Evolutionary conservation across 768 basidiomycete species (phyloP), one percentile per base, ranked within the genome.

Genomic region (Vishniacozyma victoriae): DNA sequence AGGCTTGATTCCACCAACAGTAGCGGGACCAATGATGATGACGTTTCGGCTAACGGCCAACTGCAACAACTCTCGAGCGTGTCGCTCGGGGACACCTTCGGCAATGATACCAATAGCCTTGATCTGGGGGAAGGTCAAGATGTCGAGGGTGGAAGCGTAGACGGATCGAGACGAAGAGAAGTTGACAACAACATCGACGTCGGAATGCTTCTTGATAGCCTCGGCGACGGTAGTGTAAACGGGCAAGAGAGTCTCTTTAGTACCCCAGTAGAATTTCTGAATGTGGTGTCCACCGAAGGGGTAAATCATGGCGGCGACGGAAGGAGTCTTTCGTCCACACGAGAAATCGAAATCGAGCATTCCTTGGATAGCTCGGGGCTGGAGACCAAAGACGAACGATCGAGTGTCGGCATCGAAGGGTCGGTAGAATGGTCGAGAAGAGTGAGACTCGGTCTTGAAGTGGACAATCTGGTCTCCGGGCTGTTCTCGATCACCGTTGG

Each of bases 241-340:
- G 42, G 95, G 95, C 31, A 99, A 82, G 40, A 99, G 84, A 3
- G 93, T 93, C 79, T 97, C 95, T 78, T 88, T 90, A 33, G 95
- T 97, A 47, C 95, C 95, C 95, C 95, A 97, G 80, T 99, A 97
- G 82, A 99, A 96, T 78, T 99, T 99, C 77, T 99, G 95, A 74
- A 96, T 95, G 77, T 97, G 95, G 76, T 97, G 93, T 16, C 93
- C 93, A 69, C 93, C 95, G 75, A 99, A 99, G 71, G 93, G 95
- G 74, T 99, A 99, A 71, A 99, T 95, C 93, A 97, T 99, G 31
- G 95, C 95, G 23, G 95, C 92, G 57, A 97, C 95, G 38, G 84
- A 86, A 29, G 95, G 91, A 16, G 85, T 80, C 38, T 80, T 73
- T 55, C 95, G 87, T 15, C 92, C 92, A 75, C 95, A 99, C 13